A percentile compares a stretch with the other conserved stretches of the same genome.
phyloP scores from a whole-genome alignment of 2,329 filamentous ascomycete species.

The Pestalotiopsis sp. region DNA sequence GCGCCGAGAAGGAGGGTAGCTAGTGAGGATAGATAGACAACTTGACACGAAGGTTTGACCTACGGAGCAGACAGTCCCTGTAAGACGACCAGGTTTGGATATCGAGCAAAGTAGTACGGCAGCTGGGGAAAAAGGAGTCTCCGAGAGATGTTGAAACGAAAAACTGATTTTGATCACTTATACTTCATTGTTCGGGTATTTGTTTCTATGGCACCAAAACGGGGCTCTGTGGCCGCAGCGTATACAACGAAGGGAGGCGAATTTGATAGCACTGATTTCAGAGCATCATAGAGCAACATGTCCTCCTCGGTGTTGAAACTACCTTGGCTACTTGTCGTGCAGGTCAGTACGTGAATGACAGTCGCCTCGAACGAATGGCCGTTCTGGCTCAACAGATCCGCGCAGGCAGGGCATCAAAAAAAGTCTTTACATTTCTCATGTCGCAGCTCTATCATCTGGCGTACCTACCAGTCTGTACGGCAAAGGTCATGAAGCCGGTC shows the following conservation, averaged over 20 bases:
- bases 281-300: too few species aligned
- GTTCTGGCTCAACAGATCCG: background rate
- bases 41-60: background rate
- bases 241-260: too few species aligned
- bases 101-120: background rate
- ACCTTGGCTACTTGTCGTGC: background rate
- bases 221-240: too few species aligned
- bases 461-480: background rate
- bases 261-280: too few species aligned
- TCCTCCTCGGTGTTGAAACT: too few species aligned
- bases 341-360: background rate
- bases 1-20: slow-evolving; percentile 29
- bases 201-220: too few species aligned
- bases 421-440: slow-evolving; percentile 2
- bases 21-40: background rate
- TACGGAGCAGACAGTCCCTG: too few species aligned
- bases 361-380: background rate
- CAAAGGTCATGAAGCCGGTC: background rate
- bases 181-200: too few species aligned
- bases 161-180: too few species aligned
- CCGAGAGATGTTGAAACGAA: background rate
- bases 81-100: too few species aligned
- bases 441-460: slow-evolving; percentile 5
- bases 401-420: slow-evolving; percentile 1
- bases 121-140: background rate